Base-by-base conservation (phyloP, 345 rosid genomes). In the Populus deltoides region DNA sequence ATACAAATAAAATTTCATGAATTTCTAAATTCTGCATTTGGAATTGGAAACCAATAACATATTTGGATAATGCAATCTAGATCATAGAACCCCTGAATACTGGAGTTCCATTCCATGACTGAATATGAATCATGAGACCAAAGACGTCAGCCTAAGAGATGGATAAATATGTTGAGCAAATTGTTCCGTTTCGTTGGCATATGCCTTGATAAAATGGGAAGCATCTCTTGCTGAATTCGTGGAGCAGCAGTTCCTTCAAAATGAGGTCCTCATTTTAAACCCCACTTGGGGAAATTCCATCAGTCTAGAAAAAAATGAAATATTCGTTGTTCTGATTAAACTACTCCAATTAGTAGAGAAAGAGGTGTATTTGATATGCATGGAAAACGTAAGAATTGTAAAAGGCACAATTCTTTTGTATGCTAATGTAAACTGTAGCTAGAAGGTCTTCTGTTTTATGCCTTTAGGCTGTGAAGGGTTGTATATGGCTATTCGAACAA, bases 401-500 rank as follows among this genome's bases (percentile, higher is more conserved):
- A 69, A 41, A 69, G 36, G 36, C 1, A 66, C 20, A 43, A 15
- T 6, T 33, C 6, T 2, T 73, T 24, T 7, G n/a, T 73, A 22
- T 73, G 51, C 22, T 43, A 7, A 24, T 8, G 17, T 38, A 22
- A 36, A 38, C 0, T 70, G 15, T 45, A 9, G 39, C 66, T 65
- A 5, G 6, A 24, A 38, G 7, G 47, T 49, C 43, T 71, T 49
- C 45, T 69, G 69, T 65, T 70, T 51, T 9, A 35, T 76, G 57
- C 71, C 41, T 17, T 49, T 75, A 96, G 99, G 97, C 92, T 61
- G 93, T 96, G 73, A 93, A 91, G 86, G 97, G 90, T 72, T 78
- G 84, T 72, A 91, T 91, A 90, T 93, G 99, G 99, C 89, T 96
- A 67, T 92, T 96, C 81, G 99, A 96, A 74, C 99, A 93, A 90